Base-by-base conservation (phyloP, 129 eudicot species). In the Helianthus annuus region DNA sequence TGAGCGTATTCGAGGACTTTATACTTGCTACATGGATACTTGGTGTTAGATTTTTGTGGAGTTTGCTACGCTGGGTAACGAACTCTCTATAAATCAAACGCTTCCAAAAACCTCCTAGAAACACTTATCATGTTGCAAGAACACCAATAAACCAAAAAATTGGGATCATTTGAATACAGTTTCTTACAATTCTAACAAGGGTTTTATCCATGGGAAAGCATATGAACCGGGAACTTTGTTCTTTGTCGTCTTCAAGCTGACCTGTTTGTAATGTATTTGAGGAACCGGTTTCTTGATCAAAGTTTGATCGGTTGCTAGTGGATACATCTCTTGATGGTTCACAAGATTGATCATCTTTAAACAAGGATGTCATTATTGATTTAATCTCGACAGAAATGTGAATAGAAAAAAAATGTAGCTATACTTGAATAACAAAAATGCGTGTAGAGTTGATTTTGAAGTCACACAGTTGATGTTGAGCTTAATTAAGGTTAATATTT, bases 271-370 rank as follows among this genome's bases (percentile, higher is more conserved):
- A 29, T 44, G 75, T 14, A 64, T 63, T 77, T 54, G 82, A 63
- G 17, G 83, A 57, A 19, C 77, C 88, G 2, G 72, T 68, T 69
- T 86, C 86, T 73, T 78, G 85, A 79, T 84, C 86, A 78, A 81
- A 68, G n/a, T 63, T 69, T 16, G 76, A 81, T 51, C 56, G 57
- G 29, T 56, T 66, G 67, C 81, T 79, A 5, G 70, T 58, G 51
- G 83, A 71, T 38, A 66, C 69, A 40, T 69, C 75, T 70, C 34
- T 74, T 12, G 82, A 55, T 12, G 74, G 45, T 66, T 84, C 80
- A 65, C 67, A 65, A 58, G 79, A 45, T 72, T 72, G 77, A 15
- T 76, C 71, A 36, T 70, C 76, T 62, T 70, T 69, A 71, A 74
- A 81, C 73, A 74, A 71, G 53, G 64, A 16, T 48, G 79, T 66